Conservation (phyloP, 2,329 filamentous ascomycete species). For the Pseudogymnoascus sp. region DNA sequence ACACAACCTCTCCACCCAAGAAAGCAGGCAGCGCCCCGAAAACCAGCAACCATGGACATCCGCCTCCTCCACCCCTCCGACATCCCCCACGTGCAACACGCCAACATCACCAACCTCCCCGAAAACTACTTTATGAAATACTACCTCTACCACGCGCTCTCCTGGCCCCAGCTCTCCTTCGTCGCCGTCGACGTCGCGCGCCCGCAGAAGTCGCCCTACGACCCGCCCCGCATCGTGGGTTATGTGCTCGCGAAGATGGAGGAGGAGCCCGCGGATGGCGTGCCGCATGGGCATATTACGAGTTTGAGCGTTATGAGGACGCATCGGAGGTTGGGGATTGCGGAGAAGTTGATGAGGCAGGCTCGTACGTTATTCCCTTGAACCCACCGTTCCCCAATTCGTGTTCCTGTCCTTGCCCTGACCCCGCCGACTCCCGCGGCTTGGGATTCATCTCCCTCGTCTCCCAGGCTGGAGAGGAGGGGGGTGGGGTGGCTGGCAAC, state of each 20-base stretch:
- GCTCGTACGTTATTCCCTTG: conserved; percentile 56
- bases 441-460: not conserved
- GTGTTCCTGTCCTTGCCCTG: not conserved
- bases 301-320: conserved; percentile 93
- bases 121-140: conserved; percentile 99
- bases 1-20: no score
- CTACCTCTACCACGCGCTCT: conserved; percentile 97
- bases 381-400: not conserved
- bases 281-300: conserved; percentile 94
- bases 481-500: no score
- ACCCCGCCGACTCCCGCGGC: no score
- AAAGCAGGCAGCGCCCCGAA: no score
- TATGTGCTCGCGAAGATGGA: conserved; percentile 99
- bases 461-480: no score
- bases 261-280: conserved; percentile 84
- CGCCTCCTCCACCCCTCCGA: conserved; percentile 74
- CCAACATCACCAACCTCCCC: conserved; percentile 96
- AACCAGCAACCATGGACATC: no score
- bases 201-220: conserved; percentile 67
- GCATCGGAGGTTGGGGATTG: conserved; percentile 80
- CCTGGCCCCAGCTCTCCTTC: conserved; percentile 95
- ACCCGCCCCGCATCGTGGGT: conserved; percentile 94
- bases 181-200: conserved; percentile 88
- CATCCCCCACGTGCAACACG: conserved; percentile 89
- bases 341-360: conserved; percentile 96